A percentile compares a stretch with the other conserved stretches of the same genome.
Evolutionary conservation across 805 yeast genomes (phyloP).

Genomic region (Saccharomyces eubayanus): DNA sequence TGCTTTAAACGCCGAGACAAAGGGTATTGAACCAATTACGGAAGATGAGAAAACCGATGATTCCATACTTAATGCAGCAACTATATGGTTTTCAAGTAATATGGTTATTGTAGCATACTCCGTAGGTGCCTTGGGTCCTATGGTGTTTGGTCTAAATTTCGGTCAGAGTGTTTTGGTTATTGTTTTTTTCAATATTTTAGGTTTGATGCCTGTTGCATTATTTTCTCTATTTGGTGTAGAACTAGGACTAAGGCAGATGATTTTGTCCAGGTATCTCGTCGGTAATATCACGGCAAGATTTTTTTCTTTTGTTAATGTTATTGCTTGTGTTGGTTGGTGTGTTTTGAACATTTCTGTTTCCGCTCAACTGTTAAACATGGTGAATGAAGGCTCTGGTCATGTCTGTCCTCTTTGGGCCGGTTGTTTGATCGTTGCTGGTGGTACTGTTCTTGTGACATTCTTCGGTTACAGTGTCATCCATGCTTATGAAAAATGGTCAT

Average conservation of each 20-base stretch:
- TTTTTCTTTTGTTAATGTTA: constrained; percentile 64
- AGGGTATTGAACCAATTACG: constrained; percentile 75
- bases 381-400: constrained; percentile 44
- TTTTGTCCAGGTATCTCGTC: constrained; percentile 64
- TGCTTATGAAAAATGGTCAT: constrained; percentile 71
- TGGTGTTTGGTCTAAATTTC: constrained; percentile 60
- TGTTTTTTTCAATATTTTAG: constrained; percentile 65
- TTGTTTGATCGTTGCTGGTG: constrained; percentile 58
- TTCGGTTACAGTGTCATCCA: constrained; percentile 84
- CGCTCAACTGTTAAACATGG: constrained; percentile 72
- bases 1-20: constrained; percentile 41
- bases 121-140: constrained; percentile 63
- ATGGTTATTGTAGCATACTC: constrained; percentile 78
- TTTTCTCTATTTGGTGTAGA: constrained; percentile 77
- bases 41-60: constrained; percentile 70
- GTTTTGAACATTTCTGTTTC: constrained; percentile 86
- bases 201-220: constrained; percentile 72
- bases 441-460: constrained; percentile 65
- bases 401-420: constrained; percentile 87
- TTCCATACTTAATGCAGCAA: constrained; percentile 59
- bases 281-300: constrained; percentile 73
- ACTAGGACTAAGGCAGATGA: constrained; percentile 83
- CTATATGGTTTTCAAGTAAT: constrained; percentile 90
- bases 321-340: constrained; percentile 94
- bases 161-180: constrained; percentile 62